phyloP scores from a whole-genome alignment of 805 yeast genomes.

The Kurtzmaniella fragi region DNA sequence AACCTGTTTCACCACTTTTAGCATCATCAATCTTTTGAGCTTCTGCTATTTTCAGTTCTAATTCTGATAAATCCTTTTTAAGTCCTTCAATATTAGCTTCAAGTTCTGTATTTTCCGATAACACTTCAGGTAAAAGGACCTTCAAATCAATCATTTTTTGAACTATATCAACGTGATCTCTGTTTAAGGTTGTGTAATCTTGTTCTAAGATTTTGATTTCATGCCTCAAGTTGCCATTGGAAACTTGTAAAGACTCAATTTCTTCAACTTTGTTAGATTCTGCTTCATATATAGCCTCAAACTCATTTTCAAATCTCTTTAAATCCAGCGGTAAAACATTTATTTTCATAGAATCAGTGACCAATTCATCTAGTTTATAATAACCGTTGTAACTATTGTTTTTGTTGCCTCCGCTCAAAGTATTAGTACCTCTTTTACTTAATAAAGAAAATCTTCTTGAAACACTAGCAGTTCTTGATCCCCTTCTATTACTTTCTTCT shows the following conservation, averaged over 20 bases:
- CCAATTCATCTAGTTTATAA: conserved; percentile 70
- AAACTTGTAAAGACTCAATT: conserved; percentile 50
- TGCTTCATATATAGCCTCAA: conserved; percentile 60
- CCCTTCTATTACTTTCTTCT: background rate
- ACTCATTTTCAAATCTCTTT: conserved; percentile 67
- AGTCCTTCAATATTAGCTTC: conserved; percentile 35
- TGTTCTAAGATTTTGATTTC: conserved; percentile 72
- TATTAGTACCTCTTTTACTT: conserved; percentile 14
- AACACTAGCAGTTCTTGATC: conserved; percentile 8
- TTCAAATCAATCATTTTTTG: conserved; percentile 82
- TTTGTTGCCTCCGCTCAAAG: conserved; percentile 6
- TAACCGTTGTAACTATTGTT: conserved; percentile 10
- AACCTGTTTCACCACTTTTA: background rate
- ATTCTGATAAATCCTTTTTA: conserved; percentile 28
- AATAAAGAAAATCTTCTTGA: conserved; percentile 21
- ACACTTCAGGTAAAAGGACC: conserved; percentile 65
- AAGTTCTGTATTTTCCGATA: conserved; percentile 69
- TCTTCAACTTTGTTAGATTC: conserved; percentile 65
- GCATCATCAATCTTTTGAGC: background rate
- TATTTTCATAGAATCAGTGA: conserved; percentile 71
- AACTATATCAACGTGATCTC: conserved; percentile 82
- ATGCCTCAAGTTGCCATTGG: conserved; percentile 68
- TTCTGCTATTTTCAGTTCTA: conserved; percentile 33
- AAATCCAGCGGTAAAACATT: conserved; percentile 69
- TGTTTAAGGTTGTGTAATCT: conserved; percentile 61